phyloP scores from a whole-genome alignment of 1,139 yeast species.

The Candida neerlandica region DNA sequence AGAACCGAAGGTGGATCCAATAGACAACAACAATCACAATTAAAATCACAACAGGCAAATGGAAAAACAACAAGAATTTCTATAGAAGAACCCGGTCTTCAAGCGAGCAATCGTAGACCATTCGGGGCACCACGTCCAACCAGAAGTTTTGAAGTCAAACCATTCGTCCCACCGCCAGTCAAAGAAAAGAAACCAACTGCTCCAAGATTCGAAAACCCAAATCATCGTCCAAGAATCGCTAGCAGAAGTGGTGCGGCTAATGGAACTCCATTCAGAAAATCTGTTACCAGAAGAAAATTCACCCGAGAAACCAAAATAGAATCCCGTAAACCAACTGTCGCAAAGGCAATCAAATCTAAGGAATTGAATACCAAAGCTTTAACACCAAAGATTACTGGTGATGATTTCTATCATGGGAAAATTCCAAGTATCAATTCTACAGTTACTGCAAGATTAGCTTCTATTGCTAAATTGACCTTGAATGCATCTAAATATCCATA shows the following conservation, averaged over 20 bases:
- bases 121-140: no score
- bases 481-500: conserved; percentile 47
- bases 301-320: conserved; percentile 10
- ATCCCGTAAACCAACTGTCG: conserved; percentile 10
- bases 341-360: conserved; percentile 17
- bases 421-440: conserved; percentile 33
- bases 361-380: conserved; percentile 22
- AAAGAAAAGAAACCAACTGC: background rate
- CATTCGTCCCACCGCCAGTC: no score
- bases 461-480: conserved; percentile 43
- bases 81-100: no score
- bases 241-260: conserved; percentile 7
- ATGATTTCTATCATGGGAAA: conserved; percentile 45
- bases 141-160: no score
- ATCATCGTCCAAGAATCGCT: background rate
- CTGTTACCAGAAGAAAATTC: conserved; percentile 8
- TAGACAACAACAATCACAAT: no score
- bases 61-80: no score
- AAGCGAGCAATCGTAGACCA: no score
- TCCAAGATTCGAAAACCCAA: background rate
- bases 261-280: conserved; percentile 7
- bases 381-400: conserved; percentile 28
- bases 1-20: no score
- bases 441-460: conserved; percentile 41
- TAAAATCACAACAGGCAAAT: no score